Evolutionary conservation across 2,329 filamentous ascomycete genomes (phyloP).

Genomic region (Daldinia eschscholtzii): DNA sequence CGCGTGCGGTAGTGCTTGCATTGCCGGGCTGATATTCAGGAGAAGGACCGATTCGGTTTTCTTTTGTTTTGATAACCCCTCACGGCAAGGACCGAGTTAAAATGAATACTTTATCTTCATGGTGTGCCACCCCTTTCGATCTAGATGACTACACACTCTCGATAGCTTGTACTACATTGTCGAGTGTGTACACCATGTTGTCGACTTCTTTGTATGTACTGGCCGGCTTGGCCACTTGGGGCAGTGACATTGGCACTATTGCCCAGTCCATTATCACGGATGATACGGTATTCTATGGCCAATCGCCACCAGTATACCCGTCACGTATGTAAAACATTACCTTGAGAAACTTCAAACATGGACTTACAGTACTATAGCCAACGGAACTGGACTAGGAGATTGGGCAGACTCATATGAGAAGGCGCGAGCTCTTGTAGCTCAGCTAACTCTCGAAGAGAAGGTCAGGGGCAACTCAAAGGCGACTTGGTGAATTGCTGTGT

Average conservation of each 20-base stretch:
- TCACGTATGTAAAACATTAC: constrained; percentile 48
- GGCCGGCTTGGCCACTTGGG: constrained; percentile 27
- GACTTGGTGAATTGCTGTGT: not conserved
- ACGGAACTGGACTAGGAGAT: constrained; percentile 49
- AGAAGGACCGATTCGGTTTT: constrained; percentile 34
- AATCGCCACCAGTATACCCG: constrained; percentile 55
- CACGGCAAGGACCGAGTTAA: constrained; percentile 21
- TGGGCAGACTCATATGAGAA: constrained; percentile 55
- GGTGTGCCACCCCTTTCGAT: constrained; percentile 11
- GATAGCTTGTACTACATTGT: constrained; percentile 14
- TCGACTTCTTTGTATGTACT: constrained; percentile 33
- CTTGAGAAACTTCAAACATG: not conserved
- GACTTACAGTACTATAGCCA: constrained; percentile 45
- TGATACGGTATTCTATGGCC: constrained; percentile 54
- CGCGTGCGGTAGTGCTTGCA: constrained; percentile 28
- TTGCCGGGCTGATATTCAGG: constrained; percentile 27
- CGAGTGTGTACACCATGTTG: constrained; percentile 32
- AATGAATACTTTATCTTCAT: constrained; percentile 36
- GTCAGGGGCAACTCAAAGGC: constrained; percentile 18
- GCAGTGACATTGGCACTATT: constrained; percentile 14
- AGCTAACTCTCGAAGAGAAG: constrained; percentile 58
- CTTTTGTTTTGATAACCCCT: constrained; percentile 30
- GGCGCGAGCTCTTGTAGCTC: constrained; percentile 53
- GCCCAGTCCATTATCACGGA: constrained; percentile 49
- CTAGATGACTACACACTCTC: constrained; percentile 9